Evolutionary conservation across 2,329 filamentous ascomycete species (phyloP), one percentile per base, ranked within the genome.

Genomic region (Penicillium sp.): DNA sequence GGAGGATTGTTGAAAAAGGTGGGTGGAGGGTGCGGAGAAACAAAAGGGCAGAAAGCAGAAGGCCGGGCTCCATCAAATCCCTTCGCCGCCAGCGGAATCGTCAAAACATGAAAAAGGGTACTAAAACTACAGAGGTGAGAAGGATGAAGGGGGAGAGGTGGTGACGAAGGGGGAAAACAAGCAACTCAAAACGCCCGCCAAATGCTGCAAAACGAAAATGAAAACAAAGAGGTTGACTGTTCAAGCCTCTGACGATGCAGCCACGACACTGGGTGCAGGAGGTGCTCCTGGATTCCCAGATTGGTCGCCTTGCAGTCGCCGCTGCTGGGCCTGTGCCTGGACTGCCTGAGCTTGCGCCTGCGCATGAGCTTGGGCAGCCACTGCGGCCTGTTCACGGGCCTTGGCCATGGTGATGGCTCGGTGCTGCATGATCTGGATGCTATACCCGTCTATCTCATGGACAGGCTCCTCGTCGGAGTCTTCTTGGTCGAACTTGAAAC

Each of bases 401-500:
- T 77, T 75, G 37, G 72, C 74, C 53, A 73, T 73, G 57, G 81
- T 82, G 71, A 76, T 82, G 69, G 73, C 78, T 48, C 83, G 80
- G 67, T 84, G 84, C 53, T 80, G 77, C 74, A 85, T 84, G 67
- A 84, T 80, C 56, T 82, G 72, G 54, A 81, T 80, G 61, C 82
- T 80, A 53, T 80, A 84, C 67, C 88, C 90, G 70, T 96, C 91
- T 56, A 93, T 82, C 54, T 88, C 84, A 78, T 92, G 92, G 58
- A 87, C 80, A 24, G 88, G 82, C 54, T 87, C 85, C 56, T 92
- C 90, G 52, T 93, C 91, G 61, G 89, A 88, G 59, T 92, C 90
- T 66, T 96, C 90, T 26, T 88, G 87, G 69, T 96, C 91, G 76
- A 91, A 96, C 76, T 92, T 96, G 84, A 90, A 96, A 59, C 87